Conservation (phyloP, 345 rosid genomes). For the Hevea brasiliensis region DNA sequence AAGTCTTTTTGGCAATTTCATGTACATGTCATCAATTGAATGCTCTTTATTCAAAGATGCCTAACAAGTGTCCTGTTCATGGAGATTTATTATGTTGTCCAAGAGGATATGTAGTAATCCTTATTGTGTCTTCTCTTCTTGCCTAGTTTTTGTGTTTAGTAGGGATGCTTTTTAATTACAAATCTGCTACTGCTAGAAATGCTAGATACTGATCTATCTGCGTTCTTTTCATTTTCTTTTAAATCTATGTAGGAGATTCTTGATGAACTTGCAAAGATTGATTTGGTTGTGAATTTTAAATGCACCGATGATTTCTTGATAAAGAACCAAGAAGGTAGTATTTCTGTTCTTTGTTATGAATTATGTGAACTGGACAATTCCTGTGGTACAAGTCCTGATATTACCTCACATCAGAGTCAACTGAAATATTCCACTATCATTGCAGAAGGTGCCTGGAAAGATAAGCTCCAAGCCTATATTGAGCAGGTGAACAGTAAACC, state of each 20-base stretch:
- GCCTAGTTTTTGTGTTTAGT: background rate
- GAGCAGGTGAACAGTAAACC: conserved; percentile 14
- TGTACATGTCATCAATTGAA: background rate
- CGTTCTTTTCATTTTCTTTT: background rate
- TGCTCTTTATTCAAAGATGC: background rate
- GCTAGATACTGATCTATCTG: background rate
- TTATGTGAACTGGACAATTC: background rate
- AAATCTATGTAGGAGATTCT: conserved; percentile 27
- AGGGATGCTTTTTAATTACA: background rate
- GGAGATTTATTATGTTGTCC: background rate
- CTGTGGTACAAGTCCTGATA: background rate
- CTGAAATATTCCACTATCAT: background rate
- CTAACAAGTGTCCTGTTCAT: background rate
- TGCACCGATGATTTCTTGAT: conserved; percentile 14
- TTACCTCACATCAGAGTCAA: background rate
- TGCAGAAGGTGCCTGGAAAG: conserved; percentile 23
- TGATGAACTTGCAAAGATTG: conserved; percentile 31
- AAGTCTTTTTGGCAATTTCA: conserved; percentile 9
- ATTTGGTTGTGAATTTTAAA: conserved; percentile 28
- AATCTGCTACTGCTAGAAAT: conserved; percentile 1
- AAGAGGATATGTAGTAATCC: background rate
- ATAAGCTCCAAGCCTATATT: conserved; percentile 10
- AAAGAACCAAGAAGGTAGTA: conserved; percentile 18
- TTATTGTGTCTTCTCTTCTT: background rate
- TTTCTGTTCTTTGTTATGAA: background rate